A percentile compares a stretch with the other conserved stretches of the same genome.
These are phyloP conservation scores for Microcos paniculata DNA, from an alignment of 345 rosid species.

Conservation along the genomic window DNA sequence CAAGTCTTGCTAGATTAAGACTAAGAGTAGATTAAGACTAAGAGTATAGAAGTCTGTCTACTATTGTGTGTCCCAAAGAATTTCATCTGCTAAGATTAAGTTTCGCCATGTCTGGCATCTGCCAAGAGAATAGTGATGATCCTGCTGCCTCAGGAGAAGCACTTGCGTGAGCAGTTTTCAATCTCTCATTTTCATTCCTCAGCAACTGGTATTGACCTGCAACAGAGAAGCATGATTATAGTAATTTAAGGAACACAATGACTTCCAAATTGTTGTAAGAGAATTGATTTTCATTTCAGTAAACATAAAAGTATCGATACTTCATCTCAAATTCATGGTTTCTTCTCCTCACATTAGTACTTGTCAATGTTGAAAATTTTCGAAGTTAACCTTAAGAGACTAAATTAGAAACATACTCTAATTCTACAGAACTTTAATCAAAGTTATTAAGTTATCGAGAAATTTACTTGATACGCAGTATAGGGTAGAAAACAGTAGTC, in stretches of 20 bases:
- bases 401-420: background rate
- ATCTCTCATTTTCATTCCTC: conserved; percentile 59
- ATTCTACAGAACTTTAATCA: background rate
- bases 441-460: background rate
- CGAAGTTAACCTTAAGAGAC: background rate
- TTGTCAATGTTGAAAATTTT: background rate
- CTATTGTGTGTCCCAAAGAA: background rate
- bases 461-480: background rate
- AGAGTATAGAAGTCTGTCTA: background rate
- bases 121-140: conserved; percentile 44
- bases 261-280: background rate
- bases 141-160: conserved; percentile 27
- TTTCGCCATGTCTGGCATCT: conserved; percentile 51
- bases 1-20: background rate
- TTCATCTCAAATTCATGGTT: background rate
- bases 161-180: conserved; percentile 39
- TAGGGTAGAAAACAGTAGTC: background rate
- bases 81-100: conserved; percentile 40
- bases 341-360: background rate
- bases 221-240: background rate
- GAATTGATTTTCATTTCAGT: background rate
- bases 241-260: background rate
- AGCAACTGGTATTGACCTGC: conserved; percentile 56
- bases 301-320: background rate
- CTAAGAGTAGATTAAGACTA: too few species aligned